Percentiles rank a stretch among this genome's conserved stretches.
Evolutionary conservation across 2,329 filamentous ascomycete genomes (phyloP).

Genomic region (Hawksworthiomyces lignivorus): DNA sequence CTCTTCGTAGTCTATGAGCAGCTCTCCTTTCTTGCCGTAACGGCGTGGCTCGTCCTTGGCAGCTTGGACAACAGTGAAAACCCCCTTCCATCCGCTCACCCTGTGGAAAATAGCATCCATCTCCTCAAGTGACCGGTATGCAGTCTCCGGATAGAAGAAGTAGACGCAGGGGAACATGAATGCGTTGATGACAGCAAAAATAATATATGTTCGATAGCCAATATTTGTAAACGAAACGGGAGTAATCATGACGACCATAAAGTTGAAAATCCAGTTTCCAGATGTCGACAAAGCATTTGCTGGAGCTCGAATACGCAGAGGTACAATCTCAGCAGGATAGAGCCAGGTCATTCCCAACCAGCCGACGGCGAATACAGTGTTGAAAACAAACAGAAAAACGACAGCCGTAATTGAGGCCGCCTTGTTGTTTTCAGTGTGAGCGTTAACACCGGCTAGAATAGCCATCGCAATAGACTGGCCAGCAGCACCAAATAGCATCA

Average conservation of each 20-base stretch:
- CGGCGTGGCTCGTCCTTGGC: conserved; percentile 43
- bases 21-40: conserved; percentile 52
- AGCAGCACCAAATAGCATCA: conserved; percentile 39
- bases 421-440: conserved; percentile 28
- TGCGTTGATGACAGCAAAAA: conserved; percentile 48
- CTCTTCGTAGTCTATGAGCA: conserved; percentile 38
- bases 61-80: conserved; percentile 33
- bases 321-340: conserved; percentile 50
- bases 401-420: conserved; percentile 14
- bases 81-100: conserved; percentile 35
- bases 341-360: conserved; percentile 52
- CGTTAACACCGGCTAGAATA: conserved; percentile 34
- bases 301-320: conserved; percentile 43
- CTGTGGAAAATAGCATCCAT: conserved; percentile 57
- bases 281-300: conserved; percentile 49
- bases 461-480: conserved; percentile 51
- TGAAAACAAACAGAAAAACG: conserved; percentile 42
- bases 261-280: conserved; percentile 57
- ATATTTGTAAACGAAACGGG: conserved; percentile 48
- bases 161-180: conserved; percentile 44
- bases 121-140: conserved; percentile 53
- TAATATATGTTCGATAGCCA: conserved; percentile 46
- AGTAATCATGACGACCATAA: conserved; percentile 56
- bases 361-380: conserved; percentile 44
- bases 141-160: conserved; percentile 47